phyloP scores from a whole-genome alignment of 2,329 filamentous ascomycete genomes.

The Teratosphaeria pseudoeucalypti region DNA sequence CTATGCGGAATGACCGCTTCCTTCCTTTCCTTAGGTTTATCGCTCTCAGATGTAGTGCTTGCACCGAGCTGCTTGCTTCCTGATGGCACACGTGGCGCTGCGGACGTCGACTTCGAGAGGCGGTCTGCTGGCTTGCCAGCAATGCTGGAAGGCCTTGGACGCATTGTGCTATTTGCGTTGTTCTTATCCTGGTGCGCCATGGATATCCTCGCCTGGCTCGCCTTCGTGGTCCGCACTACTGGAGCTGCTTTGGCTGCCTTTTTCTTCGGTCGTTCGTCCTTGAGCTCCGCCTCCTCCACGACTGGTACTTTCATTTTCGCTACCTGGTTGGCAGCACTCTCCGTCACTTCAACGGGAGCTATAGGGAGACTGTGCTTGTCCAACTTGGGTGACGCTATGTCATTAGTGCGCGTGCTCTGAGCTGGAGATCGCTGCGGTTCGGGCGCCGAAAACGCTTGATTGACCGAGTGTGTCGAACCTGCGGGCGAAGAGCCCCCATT shows the following conservation, averaged over 20 bases:
- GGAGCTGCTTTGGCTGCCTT: conserved; percentile 17
- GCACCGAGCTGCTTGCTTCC: background rate
- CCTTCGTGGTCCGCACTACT: conserved; percentile 21
- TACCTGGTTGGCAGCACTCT: background rate
- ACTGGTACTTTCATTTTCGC: conserved; percentile 1
- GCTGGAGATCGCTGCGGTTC: background rate
- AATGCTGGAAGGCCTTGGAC: background rate
- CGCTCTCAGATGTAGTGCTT: background rate
- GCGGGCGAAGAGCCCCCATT: conserved; percentile 9
- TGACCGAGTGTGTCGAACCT: conserved; percentile 12
- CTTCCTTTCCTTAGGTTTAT: conserved; percentile 12
- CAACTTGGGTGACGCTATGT: background rate
- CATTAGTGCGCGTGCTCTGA: background rate
- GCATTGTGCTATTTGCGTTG: background rate
- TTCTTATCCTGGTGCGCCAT: conserved; percentile 18
- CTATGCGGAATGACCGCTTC: conserved; percentile 26
- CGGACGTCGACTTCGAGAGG: background rate
- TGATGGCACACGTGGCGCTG: background rate
- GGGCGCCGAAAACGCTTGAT: background rate
- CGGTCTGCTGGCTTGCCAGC: background rate
- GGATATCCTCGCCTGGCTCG: conserved; percentile 21
- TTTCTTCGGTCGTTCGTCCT: conserved; percentile 1
- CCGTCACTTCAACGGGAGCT: background rate
- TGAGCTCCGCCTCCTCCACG: background rate
- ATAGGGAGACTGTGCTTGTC: background rate